phyloP scores from a whole-genome alignment of 331 rosid species.

The Cucumis variabilis region DNA sequence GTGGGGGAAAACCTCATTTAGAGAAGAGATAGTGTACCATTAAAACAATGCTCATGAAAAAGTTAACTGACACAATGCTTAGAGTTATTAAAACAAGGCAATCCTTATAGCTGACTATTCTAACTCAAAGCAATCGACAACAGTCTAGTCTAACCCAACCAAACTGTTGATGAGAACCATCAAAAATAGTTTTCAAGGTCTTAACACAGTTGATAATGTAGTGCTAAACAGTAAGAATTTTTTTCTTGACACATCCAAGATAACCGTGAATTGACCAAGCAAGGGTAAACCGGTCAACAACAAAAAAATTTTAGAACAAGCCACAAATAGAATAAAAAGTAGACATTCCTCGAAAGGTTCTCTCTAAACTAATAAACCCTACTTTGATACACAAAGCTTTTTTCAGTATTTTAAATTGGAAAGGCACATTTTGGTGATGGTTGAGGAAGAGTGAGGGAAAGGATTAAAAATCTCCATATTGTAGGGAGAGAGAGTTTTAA shows the following conservation, averaged over 20 bases:
- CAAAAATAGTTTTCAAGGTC: neutral
- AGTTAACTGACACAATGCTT: neutral
- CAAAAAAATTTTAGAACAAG: neutral
- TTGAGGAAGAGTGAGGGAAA: too few species aligned
- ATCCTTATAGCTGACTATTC: neutral
- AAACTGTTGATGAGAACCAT: neutral
- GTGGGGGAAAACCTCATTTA: neutral
- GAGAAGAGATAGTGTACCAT: conserved; percentile 15
- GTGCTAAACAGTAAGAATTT: neutral
- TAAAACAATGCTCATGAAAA: neutral
- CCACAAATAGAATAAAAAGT: too few species aligned
- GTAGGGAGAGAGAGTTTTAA: too few species aligned
- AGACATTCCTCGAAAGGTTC: too few species aligned
- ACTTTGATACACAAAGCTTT: too few species aligned
- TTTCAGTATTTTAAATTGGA: too few species aligned
- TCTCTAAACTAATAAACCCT: too few species aligned
- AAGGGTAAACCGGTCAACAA: neutral
- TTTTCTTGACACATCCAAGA: neutral
- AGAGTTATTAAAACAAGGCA: neutral
- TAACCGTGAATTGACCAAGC: neutral
- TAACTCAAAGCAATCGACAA: neutral
- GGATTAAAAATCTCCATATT: too few species aligned
- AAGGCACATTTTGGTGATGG: too few species aligned
- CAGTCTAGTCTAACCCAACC: neutral
- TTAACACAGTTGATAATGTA: neutral